These are phyloP conservation scores for Lachnellula cervina DNA, from an alignment of 2,329 filamentous ascomycete genomes.

Conservation along the genomic window DNA sequence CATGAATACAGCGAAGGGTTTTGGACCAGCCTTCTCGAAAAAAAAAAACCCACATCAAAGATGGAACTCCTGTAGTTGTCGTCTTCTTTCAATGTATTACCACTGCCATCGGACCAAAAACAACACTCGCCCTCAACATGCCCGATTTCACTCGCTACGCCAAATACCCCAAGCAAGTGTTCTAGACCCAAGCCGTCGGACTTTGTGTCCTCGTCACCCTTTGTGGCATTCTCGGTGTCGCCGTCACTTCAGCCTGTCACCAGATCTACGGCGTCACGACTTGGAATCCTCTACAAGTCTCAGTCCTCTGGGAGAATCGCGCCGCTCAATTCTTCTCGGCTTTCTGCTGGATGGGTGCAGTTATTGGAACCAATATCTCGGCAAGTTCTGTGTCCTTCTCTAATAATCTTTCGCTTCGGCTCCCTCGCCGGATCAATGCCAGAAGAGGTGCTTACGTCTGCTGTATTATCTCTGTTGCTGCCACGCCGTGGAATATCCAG, in stretches of 20 bases:
- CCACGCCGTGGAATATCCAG: conserved; percentile 45
- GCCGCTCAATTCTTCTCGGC: conserved; percentile 30
- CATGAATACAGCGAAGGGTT: not conserved
- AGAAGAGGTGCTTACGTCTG: conserved; percentile 40
- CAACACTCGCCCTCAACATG: conserved; percentile 30
- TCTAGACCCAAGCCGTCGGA: conserved; percentile 22
- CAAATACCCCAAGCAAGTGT: conserved; percentile 7
- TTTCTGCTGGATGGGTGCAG: conserved; percentile 26
- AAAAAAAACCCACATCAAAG: not conserved
- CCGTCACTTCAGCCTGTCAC: conserved; percentile 23
- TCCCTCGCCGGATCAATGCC: conserved; percentile 47
- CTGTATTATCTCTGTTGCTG: conserved; percentile 39
- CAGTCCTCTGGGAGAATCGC: conserved; percentile 23
- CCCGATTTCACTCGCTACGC: conserved; percentile 39
- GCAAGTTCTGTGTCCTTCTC: conserved; percentile 34
- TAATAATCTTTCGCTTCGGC: conserved; percentile 39
- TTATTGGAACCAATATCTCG: conserved; percentile 36
- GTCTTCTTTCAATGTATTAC: not conserved
- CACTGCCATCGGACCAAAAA: not conserved
- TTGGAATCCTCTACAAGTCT: conserved; percentile 28
- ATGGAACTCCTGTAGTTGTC: not conserved
- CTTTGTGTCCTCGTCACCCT: conserved; percentile 24
- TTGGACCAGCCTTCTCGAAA: not conserved
- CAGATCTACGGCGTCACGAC: conserved; percentile 26
- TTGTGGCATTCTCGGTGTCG: conserved; percentile 23